These are phyloP conservation scores for Parastagonospora nodorum DNA, from an alignment of 2,329 filamentous ascomycete genomes.

Conservation along the genomic window DNA sequence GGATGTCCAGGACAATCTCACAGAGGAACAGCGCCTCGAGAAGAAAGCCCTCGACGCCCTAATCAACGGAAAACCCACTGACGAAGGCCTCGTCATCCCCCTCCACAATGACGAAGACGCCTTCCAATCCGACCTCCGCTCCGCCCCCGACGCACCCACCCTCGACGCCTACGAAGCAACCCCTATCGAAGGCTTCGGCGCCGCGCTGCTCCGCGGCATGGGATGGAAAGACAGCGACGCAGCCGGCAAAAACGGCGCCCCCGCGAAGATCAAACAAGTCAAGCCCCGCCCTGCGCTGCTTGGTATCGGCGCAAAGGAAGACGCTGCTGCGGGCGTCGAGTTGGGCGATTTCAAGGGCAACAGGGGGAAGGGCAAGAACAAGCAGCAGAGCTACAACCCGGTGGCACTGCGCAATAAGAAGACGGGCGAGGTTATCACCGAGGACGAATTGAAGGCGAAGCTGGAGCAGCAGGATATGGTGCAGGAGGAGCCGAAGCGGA, in stretches of 20 bases:
- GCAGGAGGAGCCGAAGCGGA: conserved; percentile 37
- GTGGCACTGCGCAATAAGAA: conserved; percentile 65
- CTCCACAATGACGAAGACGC: conserved; percentile 64
- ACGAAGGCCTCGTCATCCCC: conserved; percentile 47
- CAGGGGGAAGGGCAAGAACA: conserved; percentile 55
- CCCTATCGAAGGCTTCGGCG: conserved; percentile 93
- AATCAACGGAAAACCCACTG: conserved; percentile 44
- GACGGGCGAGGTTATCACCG: conserved; percentile 66
- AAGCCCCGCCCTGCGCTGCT: conserved; percentile 79
- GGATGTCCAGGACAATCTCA: conserved; percentile 36
- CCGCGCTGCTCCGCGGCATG: conserved; percentile 88
- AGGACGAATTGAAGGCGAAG: conserved; percentile 63
- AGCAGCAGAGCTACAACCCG: conserved; percentile 63
- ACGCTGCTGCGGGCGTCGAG: conserved; percentile 66
- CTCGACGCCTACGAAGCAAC: conserved; percentile 86
- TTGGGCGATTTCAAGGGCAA: conserved; percentile 70
- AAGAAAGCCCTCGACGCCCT: conserved; percentile 58
- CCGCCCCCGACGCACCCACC: conserved; percentile 75
- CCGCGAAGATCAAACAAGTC: conserved; percentile 63
- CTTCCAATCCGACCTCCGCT: conserved; percentile 70
- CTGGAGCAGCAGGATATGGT: conserved; percentile 56
- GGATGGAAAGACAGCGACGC: conserved; percentile 80
- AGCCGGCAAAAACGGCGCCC: conserved; percentile 56
- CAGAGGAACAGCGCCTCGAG: conserved; percentile 50
- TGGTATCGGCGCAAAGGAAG: conserved; percentile 85